These are phyloP conservation scores for Stephania japonica DNA, from an alignment of 164 flowering plant genomes.

Conservation along the genomic window DNA sequence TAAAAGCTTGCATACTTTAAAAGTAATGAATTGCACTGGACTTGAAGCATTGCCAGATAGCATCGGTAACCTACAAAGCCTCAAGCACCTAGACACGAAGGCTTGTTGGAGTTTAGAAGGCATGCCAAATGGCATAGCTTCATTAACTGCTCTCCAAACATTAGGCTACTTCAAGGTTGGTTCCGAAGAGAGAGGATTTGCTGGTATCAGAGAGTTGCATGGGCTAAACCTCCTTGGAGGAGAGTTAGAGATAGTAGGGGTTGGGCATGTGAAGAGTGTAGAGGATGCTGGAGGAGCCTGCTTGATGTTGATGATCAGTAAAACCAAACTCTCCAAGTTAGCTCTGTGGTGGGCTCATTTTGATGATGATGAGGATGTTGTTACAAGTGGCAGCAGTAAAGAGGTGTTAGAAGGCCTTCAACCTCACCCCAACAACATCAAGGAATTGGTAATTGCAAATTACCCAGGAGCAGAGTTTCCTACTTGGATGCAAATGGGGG, in stretches of 20 bases:
- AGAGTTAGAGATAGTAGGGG: background rate
- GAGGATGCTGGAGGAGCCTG: background rate
- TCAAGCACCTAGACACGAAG: too few species aligned
- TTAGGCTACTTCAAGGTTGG: too few species aligned
- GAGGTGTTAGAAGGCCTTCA: background rate
- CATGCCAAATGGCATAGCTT: too few species aligned
- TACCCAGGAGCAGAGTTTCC: background rate
- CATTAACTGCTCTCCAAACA: too few species aligned
- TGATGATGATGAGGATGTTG: too few species aligned
- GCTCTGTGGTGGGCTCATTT: too few species aligned
- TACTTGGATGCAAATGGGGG: background rate
- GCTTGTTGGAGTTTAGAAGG: too few species aligned
- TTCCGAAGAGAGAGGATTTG: background rate
- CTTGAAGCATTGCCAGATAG: too few species aligned
- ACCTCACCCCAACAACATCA: background rate
- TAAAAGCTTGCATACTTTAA: background rate
- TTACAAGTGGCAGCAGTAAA: background rate
- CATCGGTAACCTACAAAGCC: too few species aligned
- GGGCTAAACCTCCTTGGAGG: background rate
- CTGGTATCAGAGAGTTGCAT: background rate
- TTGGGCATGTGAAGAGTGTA: background rate
- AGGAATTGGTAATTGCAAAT: background rate
- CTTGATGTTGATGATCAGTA: too few species aligned
- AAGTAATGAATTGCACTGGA: too few species aligned
- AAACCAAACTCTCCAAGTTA: background rate